Base-by-base conservation (phyloP, 768 basidiomycete species). In the Serendipita sp. region DNA sequence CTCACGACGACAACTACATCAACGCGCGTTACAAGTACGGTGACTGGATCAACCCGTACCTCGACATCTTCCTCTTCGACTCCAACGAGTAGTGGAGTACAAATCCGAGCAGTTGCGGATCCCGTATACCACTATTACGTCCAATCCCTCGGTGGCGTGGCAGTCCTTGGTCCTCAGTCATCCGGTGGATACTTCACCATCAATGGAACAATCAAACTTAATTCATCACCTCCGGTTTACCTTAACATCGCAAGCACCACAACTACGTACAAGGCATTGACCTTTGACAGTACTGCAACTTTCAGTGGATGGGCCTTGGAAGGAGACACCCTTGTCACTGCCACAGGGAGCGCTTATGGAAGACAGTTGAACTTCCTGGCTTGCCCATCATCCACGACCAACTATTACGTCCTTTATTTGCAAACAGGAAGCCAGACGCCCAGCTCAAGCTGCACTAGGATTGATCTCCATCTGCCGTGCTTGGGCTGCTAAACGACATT, bases 41-140 rank as follows among this genome's bases (percentile, higher is more conserved):
- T 73, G 11, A 68, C 73, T 2, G 70, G 71, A 4, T 68, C 63
- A 28, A 70, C 67, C 8, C 16, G 67, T 41, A 68, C 69, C 16
- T 69, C 60, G 8, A 68, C 75, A 5, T 63, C 60, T 11, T 41
- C 65, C 11, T n/a, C 60, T 15, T 23, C 45, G 3, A 67, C 71
- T 34, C 71, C 73, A 15, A 71, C 72, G 2, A 28, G 48, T 23
- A 64, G 62, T 3, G 75, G 74, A 32, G 78, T 79, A 34, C 81
- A 82, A 67, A 82, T 83, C 63, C 78, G 82, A 60, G 72, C 78
- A 1, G 81, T 78, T 38, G 75, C 78, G 67, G 77, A 76, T 52
- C 81, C 82, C 3, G 80, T 81, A 4, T 83, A 73, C 67, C 81
- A 83, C 69, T 79, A 81, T 69, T 83, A 83, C 71, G 75, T 83